Evolutionary conservation across 2,329 filamentous ascomycete species (phyloP).

Genomic region (Zymoseptoria tritici): DNA sequence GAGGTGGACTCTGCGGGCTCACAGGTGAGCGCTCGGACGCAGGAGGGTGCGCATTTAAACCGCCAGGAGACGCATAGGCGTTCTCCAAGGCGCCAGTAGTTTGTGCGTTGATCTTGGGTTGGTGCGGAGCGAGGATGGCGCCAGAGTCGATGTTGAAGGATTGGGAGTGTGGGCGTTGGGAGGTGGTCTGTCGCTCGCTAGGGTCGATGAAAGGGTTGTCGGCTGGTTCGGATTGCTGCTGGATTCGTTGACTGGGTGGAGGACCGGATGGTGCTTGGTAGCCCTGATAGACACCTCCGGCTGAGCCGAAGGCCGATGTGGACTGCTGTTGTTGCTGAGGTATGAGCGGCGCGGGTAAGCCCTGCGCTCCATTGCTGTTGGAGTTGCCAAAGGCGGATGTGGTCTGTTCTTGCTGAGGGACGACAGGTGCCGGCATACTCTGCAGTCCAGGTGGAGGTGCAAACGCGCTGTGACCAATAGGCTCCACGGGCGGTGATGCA

Average conservation of each 20-base stretch:
- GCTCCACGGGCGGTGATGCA: slow-evolving; percentile 14
- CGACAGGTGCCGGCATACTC: not conserved
- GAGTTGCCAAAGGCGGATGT: not conserved
- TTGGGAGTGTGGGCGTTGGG: slow-evolving; percentile 11
- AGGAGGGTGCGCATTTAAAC: not conserved
- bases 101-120: slow-evolving; percentile 9
- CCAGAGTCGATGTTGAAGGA: slow-evolving; percentile 19
- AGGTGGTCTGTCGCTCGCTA: slow-evolving; percentile 25
- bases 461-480: slow-evolving; percentile 10
- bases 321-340: slow-evolving; percentile 7
- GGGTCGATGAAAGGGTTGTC: slow-evolving; percentile 39
- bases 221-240: slow-evolving; percentile 8
- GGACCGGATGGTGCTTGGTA: slow-evolving; percentile 20
- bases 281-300: slow-evolving; percentile 2
- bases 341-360: not conserved
- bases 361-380: not conserved
- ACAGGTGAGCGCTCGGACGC: slow-evolving; percentile 9
- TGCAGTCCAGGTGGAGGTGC: slow-evolving; percentile 4
- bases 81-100: slow-evolving; percentile 21
- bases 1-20: slow-evolving; percentile 9
- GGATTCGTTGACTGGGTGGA: slow-evolving; percentile 10
- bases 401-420: not conserved
- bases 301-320: not conserved
- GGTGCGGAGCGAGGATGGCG: slow-evolving; percentile 7
- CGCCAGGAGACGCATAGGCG: slow-evolving; percentile 14